Base-by-base conservation (phyloP, 768 basidiomycete genomes). In the Russula emetica region DNA sequence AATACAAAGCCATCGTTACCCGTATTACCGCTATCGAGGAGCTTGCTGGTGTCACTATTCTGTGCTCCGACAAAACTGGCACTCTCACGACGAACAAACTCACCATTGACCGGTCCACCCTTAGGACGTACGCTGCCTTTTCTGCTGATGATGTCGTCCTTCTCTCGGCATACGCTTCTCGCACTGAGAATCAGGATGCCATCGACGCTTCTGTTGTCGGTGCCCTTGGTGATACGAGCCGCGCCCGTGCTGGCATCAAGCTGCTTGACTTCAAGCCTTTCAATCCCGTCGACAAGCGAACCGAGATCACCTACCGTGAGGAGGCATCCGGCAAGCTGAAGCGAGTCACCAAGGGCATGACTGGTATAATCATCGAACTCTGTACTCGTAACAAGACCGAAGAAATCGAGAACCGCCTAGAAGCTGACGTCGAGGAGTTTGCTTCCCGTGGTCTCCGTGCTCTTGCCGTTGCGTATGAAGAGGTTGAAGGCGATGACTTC, bases 281-380 rank as follows among this genome's bases (percentile, higher is more conserved):
- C 85, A 97, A 98, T 82, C 96, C 96, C 56, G 94, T 95, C 70
- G 94, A 96, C 83, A 98, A 98, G 83, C 92, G 95, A 73, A 98
- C 96, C 64, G 96, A 98, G 79, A 95, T 96, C 75, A 98, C 96
- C 55, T 98, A 98, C 81, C 88, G 85, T 54, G 95, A 97, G 75
- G 88, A 94, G 76, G 82, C 92, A 9, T 82, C 90, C n/a, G 96
- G 96, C 77, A 92, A 90, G 76, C 84, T 98, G 70, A 97, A 96
- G 85, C 92, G 96, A 72, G 96, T 96, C 72, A 97, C 96, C 74
- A 98, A 98, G 88, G 96, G 96, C 75, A 98, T 98, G 96, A 98
- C 96, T 50, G 96, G 94, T 80, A 90, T 93, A 76, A 94, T 98
- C 80, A 94, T 97, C 73, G 93, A 96, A 62, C 89, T 97, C 55